Evolutionary conservation across 192 early-diverging fungal genomes (phyloP), one percentile per base, ranked within the genome.

Genomic region (Polychytrium aggregatum): DNA sequence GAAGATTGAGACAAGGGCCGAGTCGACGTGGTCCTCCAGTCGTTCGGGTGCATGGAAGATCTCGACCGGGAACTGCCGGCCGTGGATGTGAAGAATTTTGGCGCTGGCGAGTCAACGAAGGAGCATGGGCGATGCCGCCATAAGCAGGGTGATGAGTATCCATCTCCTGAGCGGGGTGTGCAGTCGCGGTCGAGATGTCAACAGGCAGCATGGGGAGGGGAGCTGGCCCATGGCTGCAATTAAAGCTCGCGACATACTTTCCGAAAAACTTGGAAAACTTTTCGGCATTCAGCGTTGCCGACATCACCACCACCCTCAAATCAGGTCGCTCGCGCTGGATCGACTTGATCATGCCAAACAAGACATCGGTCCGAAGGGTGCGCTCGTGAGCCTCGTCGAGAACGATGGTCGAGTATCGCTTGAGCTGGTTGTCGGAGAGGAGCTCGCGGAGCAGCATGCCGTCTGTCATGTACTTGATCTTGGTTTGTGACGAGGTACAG

Each of bases 311-410:
- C 8, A 97, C 79, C 69, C 88, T 94, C 13, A 98, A 69, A 41
- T 83, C 81, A 22, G 56, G 39, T 14, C 94, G 60, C 31, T 76
- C 68, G 44, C 76, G 61, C 60, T 90, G 87, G 22, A 92, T 90
- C 4, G 70, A 79, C 57, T 92, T 92, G 16, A 95, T 71, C 86
- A 90, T 90, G 8, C 92, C 96, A 66, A 99, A 88, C 28, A 99
- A 55, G 37, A 99, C 86, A 62, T 99, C 96, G 0, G 96, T 99
- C 20, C 96, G 71, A 55, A 98, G 50, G 0, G 88, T 95, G n/a
- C 96, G 81, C 65, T 98, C 96, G 60, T 98, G 96, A 0, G 95
- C 95, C 58, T 98, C 95, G 52, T 98, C 95, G 30, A 98, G 57
- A 25, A 98, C 76, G 52, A 98, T 80, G 7, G 86, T 83, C 27